Conservation (phyloP, 2,329 filamentous ascomycete species). For the Epichloe hybrida region DNA sequence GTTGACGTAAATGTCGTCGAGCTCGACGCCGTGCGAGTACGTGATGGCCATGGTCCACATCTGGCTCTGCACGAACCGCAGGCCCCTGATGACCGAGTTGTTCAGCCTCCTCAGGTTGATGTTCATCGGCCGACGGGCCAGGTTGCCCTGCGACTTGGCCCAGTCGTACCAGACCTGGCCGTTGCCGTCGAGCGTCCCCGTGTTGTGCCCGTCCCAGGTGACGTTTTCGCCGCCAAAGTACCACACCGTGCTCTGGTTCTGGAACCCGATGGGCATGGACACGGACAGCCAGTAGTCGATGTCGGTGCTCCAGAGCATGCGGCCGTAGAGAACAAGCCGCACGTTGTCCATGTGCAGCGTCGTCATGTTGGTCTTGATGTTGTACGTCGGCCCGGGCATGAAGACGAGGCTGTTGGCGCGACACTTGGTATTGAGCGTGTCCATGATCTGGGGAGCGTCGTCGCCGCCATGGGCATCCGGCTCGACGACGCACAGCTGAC, state of each 20-base stretch:
- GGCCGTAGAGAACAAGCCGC: conserved; percentile 30
- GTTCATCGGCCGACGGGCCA: conserved; percentile 37
- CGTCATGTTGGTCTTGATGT: conserved; percentile 22
- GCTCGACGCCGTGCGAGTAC: conserved; percentile 29
- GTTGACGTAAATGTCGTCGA: conserved; percentile 40
- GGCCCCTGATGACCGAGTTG: conserved; percentile 32
- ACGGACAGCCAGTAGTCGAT: conserved; percentile 38
- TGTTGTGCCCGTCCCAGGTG: conserved; percentile 32
- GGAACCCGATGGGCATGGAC: conserved; percentile 37
- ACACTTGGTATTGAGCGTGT: conserved; percentile 19
- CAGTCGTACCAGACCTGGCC: conserved; percentile 47
- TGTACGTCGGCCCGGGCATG: conserved; percentile 20
- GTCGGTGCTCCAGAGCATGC: conserved; percentile 28
- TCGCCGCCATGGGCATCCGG: conserved; percentile 15
- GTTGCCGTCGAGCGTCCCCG: conserved; percentile 44
- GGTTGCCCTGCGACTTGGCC: conserved; percentile 29
- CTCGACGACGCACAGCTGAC: conserved; percentile 17
- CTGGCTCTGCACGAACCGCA: conserved; percentile 41
- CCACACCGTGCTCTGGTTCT: conserved; percentile 42
- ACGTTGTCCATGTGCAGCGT: conserved; percentile 20
- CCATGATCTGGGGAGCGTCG: conserved; percentile 18
- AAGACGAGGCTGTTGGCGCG: conserved; percentile 17
- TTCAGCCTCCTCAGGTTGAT: conserved; percentile 30
- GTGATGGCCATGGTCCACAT: conserved; percentile 48
- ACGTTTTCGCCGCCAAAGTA: conserved; percentile 40